These are phyloP conservation scores for Solidago caesia DNA, from an alignment of 129 eudicot genomes.

Conservation along the genomic window DNA sequence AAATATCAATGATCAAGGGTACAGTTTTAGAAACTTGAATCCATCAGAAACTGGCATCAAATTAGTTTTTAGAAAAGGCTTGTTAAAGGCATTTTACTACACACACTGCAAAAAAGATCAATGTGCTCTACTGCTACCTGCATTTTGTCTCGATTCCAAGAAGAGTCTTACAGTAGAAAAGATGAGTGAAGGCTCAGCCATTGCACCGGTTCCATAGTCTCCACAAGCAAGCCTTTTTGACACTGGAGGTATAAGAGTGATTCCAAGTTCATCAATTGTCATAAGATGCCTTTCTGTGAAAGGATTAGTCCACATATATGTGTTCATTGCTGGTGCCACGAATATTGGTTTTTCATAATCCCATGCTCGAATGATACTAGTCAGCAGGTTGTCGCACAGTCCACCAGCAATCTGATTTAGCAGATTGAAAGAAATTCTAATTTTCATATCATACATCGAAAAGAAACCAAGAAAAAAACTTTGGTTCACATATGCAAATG, in stretches of 20 bases:
- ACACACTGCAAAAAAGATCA: constrained; percentile 5
- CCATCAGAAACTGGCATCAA: background rate
- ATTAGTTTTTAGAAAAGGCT: background rate
- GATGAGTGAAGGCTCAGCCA: constrained; percentile 94
- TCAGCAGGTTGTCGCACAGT: constrained; percentile 84
- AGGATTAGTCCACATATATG: constrained; percentile 88
- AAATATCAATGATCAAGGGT: background rate
- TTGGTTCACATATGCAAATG: background rate
- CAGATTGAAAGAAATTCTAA: background rate
- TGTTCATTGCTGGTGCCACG: constrained; percentile 96
- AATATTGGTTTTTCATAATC: constrained; percentile 79
- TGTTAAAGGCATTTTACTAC: background rate
- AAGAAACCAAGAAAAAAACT: background rate
- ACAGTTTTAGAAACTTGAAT: background rate
- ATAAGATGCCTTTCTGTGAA: constrained; percentile 89
- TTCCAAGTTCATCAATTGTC: constrained; percentile 72
- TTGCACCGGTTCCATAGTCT: constrained; percentile 93
- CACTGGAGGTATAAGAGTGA: constrained; percentile 79
- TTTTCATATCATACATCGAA: background rate
- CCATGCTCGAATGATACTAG: constrained; percentile 92
- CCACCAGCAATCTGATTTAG: constrained; percentile 75
- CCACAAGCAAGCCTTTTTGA: constrained; percentile 92
- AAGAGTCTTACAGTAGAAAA: constrained; percentile 69
- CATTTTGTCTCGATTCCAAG: constrained; percentile 49
- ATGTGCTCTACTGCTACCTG: constrained; percentile 28